Evolutionary conservation across 352 stramenopile species (phyloP), one percentile per base, ranked within the genome.

Genomic region (Globisporangium canariense): DNA sequence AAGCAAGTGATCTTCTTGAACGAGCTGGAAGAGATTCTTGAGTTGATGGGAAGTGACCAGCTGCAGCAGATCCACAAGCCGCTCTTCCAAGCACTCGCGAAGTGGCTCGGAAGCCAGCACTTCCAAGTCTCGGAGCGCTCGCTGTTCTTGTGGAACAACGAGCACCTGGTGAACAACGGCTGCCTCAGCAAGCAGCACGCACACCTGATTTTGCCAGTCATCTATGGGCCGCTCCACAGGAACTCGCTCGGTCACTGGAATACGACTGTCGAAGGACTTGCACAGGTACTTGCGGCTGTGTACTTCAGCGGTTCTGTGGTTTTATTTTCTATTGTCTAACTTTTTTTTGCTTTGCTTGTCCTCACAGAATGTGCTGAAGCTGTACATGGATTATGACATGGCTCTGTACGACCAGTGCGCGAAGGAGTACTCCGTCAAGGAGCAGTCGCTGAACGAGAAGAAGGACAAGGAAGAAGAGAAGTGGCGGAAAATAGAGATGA

Each of bases 111-210:
- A 57, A 97, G 83, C 32, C 90, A 98, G 71, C 96, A 99, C 70
- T 99, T 99, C 67, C 96, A 99, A 77, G 84, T 95, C 4, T 97
- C 97, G 40, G 97, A 99, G 76, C 90, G 97, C 16, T 94, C 97
- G 18, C 80, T 99, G 4, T 99, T 98, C 71, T 81, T 99, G 20
- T 99, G 97, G 97, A 99, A 99, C 77, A 99, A 99, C 67, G 96
- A 99, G 65, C 95, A 98, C 66, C 85, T 99, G 49, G 96, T 98
- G 30, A 98, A 97, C 64, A 97, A 93, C 46, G 96, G 94, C 11
- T 98, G 95, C 43, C 79, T 98, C 20, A 97, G 88, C 47, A 88
- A 97, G 64, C 79, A 98, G 65, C 93, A 98, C 72, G 92, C 95
- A 28, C 77, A 90, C 55, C 81, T 94, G 54, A 93, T 99, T 28